Percentiles rank a stretch among this genome's conserved stretches.
Conservation (phyloP, 2,329 filamentous ascomycete genomes). For the Davidsoniella virescens region DNA sequence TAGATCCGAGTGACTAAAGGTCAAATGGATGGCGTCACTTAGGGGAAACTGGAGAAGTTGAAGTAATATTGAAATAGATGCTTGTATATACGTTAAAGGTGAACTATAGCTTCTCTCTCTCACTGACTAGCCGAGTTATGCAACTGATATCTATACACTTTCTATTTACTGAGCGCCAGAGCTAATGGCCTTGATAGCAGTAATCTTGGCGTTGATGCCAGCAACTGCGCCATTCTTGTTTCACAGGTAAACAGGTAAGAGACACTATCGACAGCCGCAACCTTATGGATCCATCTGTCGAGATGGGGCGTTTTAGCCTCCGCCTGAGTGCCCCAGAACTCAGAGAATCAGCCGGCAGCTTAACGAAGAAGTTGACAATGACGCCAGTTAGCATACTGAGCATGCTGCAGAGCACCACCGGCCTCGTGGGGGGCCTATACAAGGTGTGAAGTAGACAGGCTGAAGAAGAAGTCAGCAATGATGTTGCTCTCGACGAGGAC, state of each 20-base stretch:
- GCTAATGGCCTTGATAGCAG: not conserved
- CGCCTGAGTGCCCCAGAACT: conserved; percentile 29
- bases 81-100: too few relatives aligned
- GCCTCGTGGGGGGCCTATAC: conserved; percentile 38
- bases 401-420: conserved; percentile 38
- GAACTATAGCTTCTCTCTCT: too few relatives aligned
- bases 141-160: too few relatives aligned
- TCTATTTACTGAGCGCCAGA: too few relatives aligned
- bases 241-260: conserved; percentile 16
- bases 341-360: conserved; percentile 37
- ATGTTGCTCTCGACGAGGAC: conserved; percentile 60
- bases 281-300: conserved; percentile 47
- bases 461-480: conserved; percentile 54
- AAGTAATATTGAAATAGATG: too few relatives aligned
- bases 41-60: too few relatives aligned
- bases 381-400: conserved; percentile 44
- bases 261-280: conserved; percentile 48
- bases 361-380: conserved; percentile 46
- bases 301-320: conserved; percentile 46
- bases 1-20: too few relatives aligned
- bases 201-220: not conserved
- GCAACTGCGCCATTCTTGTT: not conserved
- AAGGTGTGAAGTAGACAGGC: conserved; percentile 52
- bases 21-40: too few relatives aligned
- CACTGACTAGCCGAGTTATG: too few relatives aligned